A percentile compares a stretch with the other conserved stretches of the same genome.
Conservation (phyloP, 495 filamentous ascomycete genomes). For the Schizothecium vesticola region DNA sequence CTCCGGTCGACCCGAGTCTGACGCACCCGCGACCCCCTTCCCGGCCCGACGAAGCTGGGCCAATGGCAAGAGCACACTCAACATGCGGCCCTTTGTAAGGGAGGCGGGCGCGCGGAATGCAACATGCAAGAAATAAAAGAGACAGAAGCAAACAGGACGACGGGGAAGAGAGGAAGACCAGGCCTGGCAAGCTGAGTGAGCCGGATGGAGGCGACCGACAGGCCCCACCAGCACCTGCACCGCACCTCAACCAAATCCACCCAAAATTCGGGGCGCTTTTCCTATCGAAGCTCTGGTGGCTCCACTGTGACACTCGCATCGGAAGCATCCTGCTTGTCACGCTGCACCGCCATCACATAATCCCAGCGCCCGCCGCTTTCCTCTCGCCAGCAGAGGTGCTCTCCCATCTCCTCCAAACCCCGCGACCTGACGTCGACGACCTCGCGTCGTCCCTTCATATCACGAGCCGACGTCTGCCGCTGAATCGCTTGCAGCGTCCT, state of each 20-base stretch:
- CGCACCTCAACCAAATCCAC: neutral
- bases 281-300: conserved; percentile 1
- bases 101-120: neutral
- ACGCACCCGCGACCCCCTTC: neutral
- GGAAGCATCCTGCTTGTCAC: neutral
- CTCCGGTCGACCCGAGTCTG: neutral
- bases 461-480: neutral
- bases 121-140: neutral
- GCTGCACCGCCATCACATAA: neutral
- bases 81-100: neutral
- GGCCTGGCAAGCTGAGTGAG: neutral
- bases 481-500: neutral
- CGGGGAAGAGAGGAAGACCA: neutral
- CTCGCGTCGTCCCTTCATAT: neutral
- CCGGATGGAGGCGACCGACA: neutral
- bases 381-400: neutral
- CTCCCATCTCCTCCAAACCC: neutral
- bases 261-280: conserved; percentile 5
- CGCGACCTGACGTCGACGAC: neutral
- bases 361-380: neutral
- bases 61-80: neutral
- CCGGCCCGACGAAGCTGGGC: neutral
- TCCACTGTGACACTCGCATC: neutral
- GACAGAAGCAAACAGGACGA: neutral
- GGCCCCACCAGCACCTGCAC: neutral